phyloP scores from a whole-genome alignment of 495 filamentous ascomycete species.

The Extremus antarcticus region DNA sequence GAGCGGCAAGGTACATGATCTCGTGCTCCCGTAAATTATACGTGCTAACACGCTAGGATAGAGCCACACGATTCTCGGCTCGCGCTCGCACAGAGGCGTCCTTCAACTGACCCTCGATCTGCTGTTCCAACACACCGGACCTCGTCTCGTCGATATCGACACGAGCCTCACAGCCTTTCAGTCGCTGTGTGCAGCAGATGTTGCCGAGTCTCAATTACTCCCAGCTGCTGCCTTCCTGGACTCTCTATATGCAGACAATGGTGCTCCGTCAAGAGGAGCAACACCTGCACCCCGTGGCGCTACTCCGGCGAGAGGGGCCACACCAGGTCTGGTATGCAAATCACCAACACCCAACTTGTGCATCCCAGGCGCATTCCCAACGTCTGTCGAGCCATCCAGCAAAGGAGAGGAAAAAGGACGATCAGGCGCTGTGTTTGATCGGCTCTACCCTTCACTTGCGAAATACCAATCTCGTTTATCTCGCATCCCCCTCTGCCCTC shows the following conservation, averaged over 20 bases:
- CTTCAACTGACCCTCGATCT: slow-evolving; percentile 87
- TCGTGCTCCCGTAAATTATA: no score
- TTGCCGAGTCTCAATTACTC: slow-evolving; percentile 74
- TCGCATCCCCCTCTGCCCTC: neutral
- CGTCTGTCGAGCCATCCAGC: neutral
- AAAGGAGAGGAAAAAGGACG: neutral
- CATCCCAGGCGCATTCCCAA: slow-evolving; percentile 9
- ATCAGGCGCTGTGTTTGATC: slow-evolving; percentile 8
- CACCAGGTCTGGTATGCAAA: slow-evolving; percentile 65
- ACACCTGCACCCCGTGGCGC: slow-evolving; percentile 1
- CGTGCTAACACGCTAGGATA: no score
- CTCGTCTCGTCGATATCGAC: slow-evolving; percentile 48
- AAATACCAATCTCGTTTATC: slow-evolving; percentile 5
- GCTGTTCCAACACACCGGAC: slow-evolving; percentile 66
- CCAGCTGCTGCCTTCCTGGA: slow-evolving; percentile 71
- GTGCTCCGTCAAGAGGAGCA: slow-evolving; percentile 7
- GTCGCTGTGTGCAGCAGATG: slow-evolving; percentile 63
- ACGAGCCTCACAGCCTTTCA: slow-evolving; percentile 52
- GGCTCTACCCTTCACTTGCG: slow-evolving; percentile 17
- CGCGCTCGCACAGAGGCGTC: slow-evolving; percentile 71
- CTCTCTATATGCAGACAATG: slow-evolving; percentile 56
- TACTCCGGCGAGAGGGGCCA: slow-evolving; percentile 57
- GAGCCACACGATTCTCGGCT: slow-evolving; percentile 96
- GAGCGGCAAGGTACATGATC: slow-evolving; percentile 68
- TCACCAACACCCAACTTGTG: neutral